Evolutionary conservation across 75 land plant genomes (phyloP).

Genomic region (Cupressus sempervirens): DNA sequence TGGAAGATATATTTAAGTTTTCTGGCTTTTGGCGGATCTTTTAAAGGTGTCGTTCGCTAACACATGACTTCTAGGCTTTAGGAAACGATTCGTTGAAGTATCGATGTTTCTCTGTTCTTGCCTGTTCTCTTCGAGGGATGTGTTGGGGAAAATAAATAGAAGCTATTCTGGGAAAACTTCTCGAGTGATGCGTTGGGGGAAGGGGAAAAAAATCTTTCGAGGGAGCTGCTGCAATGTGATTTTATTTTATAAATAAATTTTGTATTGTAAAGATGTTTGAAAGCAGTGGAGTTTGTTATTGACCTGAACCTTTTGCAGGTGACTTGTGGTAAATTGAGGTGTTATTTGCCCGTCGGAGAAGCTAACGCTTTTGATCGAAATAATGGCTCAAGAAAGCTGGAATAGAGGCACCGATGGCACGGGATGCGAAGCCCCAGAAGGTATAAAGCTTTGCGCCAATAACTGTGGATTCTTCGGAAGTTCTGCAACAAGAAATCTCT

Average conservation of each 20-base stretch:
- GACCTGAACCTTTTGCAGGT: background rate
- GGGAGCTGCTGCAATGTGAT: background rate
- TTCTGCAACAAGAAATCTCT: slow-evolving; percentile 35
- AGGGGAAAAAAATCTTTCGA: background rate
- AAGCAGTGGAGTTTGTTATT: background rate
- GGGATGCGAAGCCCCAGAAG: slow-evolving; percentile 37
- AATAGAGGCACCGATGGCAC: slow-evolving; percentile 34
- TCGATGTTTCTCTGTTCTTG: no score
- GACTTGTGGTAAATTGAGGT: background rate
- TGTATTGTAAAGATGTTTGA: background rate
- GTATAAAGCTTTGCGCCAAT: slow-evolving; percentile 40
- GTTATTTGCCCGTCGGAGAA: background rate
- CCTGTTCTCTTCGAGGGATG: background rate
- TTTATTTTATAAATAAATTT: background rate
- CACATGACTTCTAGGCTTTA: no score
- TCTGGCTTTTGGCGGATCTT: no score
- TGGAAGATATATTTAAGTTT: no score
- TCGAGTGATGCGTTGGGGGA: background rate
- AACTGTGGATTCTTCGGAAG: slow-evolving; percentile 58
- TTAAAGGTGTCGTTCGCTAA: no score
- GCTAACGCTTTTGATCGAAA: background rate
- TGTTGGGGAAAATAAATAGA: background rate
- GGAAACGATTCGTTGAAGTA: no score
- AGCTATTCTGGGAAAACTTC: background rate
- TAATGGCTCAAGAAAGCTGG: slow-evolving; percentile 30